These are phyloP conservation scores for Penicillium sp. DNA, from an alignment of 2,329 filamentous ascomycete genomes.

Conservation along the genomic window DNA sequence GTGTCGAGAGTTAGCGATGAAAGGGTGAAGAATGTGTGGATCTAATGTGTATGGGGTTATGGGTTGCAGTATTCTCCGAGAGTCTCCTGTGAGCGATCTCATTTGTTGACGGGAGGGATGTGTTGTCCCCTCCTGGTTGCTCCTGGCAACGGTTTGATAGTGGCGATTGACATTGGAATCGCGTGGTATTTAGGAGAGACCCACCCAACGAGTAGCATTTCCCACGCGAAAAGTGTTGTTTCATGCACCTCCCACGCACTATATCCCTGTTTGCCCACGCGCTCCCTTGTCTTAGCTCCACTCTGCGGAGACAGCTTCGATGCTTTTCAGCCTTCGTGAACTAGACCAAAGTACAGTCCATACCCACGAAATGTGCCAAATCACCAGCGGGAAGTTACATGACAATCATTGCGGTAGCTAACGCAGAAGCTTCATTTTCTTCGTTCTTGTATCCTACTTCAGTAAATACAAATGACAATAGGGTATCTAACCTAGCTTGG, in stretches of 20 bases:
- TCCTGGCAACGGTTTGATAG: slow-evolving; percentile 29
- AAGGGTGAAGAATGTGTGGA: slow-evolving; percentile 31
- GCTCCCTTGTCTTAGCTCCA: slow-evolving; percentile 2
- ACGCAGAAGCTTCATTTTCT: too few species aligned
- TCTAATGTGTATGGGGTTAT: slow-evolving; percentile 27
- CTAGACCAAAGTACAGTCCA: too few species aligned
- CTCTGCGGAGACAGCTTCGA: slow-evolving; percentile 1
- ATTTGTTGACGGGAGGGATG: slow-evolving; percentile 29
- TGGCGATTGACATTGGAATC: slow-evolving; percentile 13
- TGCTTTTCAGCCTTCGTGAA: not conserved
- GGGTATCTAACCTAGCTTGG: too few species aligned
- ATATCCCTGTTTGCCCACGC: not conserved
- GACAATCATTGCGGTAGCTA: too few species aligned
- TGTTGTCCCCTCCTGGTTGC: slow-evolving; percentile 34
- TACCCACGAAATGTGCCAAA: too few species aligned
- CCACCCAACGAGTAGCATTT: not conserved
- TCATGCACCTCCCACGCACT: slow-evolving; percentile 2
- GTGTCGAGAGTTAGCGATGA: slow-evolving; percentile 19
- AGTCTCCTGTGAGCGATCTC: slow-evolving; percentile 20
- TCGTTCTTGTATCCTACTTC: too few species aligned
- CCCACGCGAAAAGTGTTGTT: slow-evolving; percentile 1
- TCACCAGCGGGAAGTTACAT: too few species aligned
- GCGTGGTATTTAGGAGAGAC: slow-evolving; percentile 5
- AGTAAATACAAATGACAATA: too few species aligned
- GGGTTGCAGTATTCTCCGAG: slow-evolving; percentile 29